Percentiles rank a stretch among this genome's conserved stretches.
Evolutionary conservation across 805 yeast genomes (phyloP).

Genomic region (Candida hungchunana): DNA sequence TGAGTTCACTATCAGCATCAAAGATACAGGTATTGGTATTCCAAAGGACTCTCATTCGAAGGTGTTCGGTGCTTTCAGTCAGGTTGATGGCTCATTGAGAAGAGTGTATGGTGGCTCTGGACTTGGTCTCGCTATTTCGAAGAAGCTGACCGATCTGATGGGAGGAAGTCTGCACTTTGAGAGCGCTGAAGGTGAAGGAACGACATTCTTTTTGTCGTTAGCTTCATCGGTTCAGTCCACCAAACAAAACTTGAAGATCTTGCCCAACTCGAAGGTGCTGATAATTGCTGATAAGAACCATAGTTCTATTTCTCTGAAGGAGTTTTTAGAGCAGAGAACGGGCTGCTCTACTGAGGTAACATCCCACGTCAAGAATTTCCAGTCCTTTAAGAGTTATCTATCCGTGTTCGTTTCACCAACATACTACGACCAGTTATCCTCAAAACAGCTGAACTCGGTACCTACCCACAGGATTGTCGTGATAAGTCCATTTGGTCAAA

Average conservation of each 20-base stretch:
- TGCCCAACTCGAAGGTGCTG: constrained; percentile 5
- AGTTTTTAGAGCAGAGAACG: constrained; percentile 4
- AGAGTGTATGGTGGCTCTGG: constrained; percentile 91
- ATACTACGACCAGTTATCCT: constrained; percentile 7
- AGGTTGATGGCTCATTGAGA: constrained; percentile 89
- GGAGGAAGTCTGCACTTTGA: constrained; percentile 88
- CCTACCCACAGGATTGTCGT: constrained; percentile 6
- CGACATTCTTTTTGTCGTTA: constrained; percentile 75
- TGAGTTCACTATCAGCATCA: constrained; percentile 69
- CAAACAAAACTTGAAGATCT: neutral
- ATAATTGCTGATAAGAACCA: constrained; percentile 9
- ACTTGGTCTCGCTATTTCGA: constrained; percentile 79
- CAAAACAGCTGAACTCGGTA: neutral
- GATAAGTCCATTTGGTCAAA: constrained; percentile 15
- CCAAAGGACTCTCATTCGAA: constrained; percentile 76
- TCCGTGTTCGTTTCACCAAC: constrained; percentile 12
- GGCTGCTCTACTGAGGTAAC: constrained; percentile 8
- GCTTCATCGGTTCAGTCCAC: constrained; percentile 25
- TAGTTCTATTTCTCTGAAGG: constrained; percentile 11
- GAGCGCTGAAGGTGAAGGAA: constrained; percentile 73
- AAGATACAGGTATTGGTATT: constrained; percentile 87
- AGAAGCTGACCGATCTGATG: constrained; percentile 79
- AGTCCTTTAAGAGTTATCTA: constrained; percentile 1
- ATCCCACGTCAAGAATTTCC: neutral
- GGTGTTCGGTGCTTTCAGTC: constrained; percentile 84